Evolutionary conservation across 768 basidiomycete genomes (phyloP).

Genomic region (Termitomyces sp.): DNA sequence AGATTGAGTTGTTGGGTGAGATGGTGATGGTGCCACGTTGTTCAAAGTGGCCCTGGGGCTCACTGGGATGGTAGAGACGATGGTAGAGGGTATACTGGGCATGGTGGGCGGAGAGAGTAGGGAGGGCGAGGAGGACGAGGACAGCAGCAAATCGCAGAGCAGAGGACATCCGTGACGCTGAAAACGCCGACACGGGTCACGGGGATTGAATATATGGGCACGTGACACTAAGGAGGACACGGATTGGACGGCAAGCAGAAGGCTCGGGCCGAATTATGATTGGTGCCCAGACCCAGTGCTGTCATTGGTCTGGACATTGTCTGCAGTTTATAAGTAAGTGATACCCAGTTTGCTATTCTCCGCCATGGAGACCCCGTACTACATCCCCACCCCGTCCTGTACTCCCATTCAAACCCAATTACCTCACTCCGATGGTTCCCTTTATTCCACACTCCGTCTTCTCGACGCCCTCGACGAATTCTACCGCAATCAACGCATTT

Average conservation of each 20-base stretch:
- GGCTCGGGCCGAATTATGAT: conserved; percentile 5
- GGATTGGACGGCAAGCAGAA: conserved; percentile 9
- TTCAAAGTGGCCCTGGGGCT: conserved; percentile 30
- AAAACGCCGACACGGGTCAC: conserved; percentile 1
- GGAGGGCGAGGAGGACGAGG: conserved; percentile 8
- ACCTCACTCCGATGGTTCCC: conserved; percentile 22
- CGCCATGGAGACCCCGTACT: background rate
- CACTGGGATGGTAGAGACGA: conserved; percentile 45
- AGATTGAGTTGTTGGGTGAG: conserved; percentile 23
- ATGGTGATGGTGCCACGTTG: conserved; percentile 37
- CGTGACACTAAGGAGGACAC: conserved; percentile 5
- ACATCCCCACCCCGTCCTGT: conserved; percentile 24
- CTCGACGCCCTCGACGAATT: conserved; percentile 61
- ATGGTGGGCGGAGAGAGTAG: conserved; percentile 8
- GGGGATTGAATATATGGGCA: background rate
- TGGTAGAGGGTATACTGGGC: conserved; percentile 35
- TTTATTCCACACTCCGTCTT: conserved; percentile 46
- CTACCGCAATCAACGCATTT: conserved; percentile 67
- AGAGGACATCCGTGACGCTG: conserved; percentile 7
- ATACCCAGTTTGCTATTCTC: conserved; percentile 1
- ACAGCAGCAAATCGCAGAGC: background rate
- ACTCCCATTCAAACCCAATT: conserved; percentile 24
- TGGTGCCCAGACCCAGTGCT: background rate
- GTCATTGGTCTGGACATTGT: conserved; percentile 17
- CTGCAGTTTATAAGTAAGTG: conserved; percentile 11